A percentile compares a stretch with the other conserved stretches of the same genome.
These are phyloP conservation scores for Cordyceps farinosa DNA, from an alignment of 2,329 filamentous ascomycete genomes.

Conservation along the genomic window DNA sequence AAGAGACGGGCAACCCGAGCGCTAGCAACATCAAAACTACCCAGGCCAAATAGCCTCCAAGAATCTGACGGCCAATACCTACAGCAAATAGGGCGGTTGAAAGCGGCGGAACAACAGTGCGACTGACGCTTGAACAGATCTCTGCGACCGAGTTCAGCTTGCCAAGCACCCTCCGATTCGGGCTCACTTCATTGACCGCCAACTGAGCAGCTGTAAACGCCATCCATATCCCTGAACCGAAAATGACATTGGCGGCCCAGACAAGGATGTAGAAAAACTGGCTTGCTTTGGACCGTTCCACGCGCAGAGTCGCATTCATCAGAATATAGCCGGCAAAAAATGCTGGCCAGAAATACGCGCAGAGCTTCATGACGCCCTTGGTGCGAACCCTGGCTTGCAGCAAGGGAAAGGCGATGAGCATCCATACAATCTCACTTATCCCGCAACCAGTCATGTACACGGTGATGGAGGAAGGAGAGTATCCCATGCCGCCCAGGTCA, in stretches of 20 bases:
- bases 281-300: not conserved
- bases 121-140: not conserved
- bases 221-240: not conserved
- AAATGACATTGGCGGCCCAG: not conserved
- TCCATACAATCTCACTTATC: conserved; percentile 65
- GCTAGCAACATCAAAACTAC: not conserved
- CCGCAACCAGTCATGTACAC: conserved; percentile 62
- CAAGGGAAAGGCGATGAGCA: conserved; percentile 65
- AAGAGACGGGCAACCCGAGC: not conserved
- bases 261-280: not conserved
- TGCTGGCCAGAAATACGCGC: conserved; percentile 54
- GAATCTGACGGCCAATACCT: not conserved
- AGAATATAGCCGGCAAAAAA: conserved; percentile 58
- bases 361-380: conserved; percentile 58
- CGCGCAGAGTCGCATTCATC: conserved; percentile 45
- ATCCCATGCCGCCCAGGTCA: conserved; percentile 60
- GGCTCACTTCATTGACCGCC: not conserved
- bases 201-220: not conserved
- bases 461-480: conserved; percentile 61
- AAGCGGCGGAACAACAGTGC: not conserved
- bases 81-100: not conserved
- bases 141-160: not conserved
- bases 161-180: not conserved
- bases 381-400: conserved; percentile 65
- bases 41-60: not conserved